Evolutionary conservation across 2,329 filamentous ascomycete genomes (phyloP).

Genomic region (Penicillium corylophilum): DNA sequence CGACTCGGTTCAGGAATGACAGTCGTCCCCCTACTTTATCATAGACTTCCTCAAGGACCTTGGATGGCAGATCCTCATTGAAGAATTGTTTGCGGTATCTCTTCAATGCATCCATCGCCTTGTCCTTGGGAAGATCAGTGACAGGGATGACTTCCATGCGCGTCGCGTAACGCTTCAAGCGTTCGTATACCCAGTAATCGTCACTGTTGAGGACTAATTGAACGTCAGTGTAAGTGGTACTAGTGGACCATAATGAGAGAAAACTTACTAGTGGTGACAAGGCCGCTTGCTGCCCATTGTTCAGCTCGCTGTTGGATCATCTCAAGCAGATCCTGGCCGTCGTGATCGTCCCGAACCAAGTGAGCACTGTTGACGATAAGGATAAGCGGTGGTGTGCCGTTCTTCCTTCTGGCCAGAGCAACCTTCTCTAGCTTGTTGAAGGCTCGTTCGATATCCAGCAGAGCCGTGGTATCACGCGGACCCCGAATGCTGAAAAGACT

Average conservation of each 20-base stretch:
- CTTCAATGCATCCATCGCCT: conserved; percentile 73
- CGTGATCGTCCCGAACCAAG: conserved; percentile 84
- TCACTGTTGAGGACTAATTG: conserved; percentile 85
- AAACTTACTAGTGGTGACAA: conserved; percentile 66
- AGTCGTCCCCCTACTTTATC: conserved; percentile 82
- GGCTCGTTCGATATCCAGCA: conserved; percentile 92
- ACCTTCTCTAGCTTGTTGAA: conserved; percentile 99
- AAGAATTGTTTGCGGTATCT: conserved; percentile 82
- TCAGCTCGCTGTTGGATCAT: conserved; percentile 93
- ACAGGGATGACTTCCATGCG: conserved; percentile 93
- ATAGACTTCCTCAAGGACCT: conserved; percentile 74
- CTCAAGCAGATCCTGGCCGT: conserved; percentile 90
- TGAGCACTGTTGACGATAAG: conserved; percentile 94
- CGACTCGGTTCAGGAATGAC: conserved; percentile 84
- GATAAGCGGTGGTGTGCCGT: conserved; percentile 69
- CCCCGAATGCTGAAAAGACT: conserved; percentile 93
- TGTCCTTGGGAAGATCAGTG: conserved; percentile 73
- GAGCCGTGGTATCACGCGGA: conserved; percentile 83
- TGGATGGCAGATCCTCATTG: conserved; percentile 53
- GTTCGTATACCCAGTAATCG: conserved; percentile 98
- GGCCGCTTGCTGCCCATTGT: conserved; percentile 88
- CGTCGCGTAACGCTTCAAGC: conserved; percentile 86
- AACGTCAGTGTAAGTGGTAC: neutral
- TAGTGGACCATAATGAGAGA: neutral
- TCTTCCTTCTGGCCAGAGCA: conserved; percentile 64